Evolutionary conservation across 1,284 basidiomycete species (phyloP).

Genomic region (Stygiomarasmius scandens): DNA sequence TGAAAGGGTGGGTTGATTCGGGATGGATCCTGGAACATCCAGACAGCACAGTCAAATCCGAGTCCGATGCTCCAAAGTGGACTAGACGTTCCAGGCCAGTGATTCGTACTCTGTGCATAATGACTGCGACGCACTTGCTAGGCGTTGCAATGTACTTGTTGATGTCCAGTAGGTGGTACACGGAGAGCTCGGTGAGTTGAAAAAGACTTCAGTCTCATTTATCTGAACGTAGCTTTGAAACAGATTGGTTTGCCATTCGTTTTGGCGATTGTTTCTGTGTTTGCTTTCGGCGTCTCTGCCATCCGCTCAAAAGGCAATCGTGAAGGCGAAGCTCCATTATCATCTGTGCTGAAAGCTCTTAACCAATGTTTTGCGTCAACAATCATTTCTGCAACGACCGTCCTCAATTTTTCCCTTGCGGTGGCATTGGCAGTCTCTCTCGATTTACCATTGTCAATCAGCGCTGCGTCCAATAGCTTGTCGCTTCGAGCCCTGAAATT

Average conservation of each 20-base stretch:
- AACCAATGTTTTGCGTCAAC: conserved; percentile 81
- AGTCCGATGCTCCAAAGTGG: conserved; percentile 20
- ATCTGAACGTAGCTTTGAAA: conserved; percentile 12
- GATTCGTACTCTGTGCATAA: conserved; percentile 50
- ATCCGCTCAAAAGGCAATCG: not conserved
- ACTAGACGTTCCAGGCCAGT: conserved; percentile 47
- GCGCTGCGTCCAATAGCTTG: conserved; percentile 33
- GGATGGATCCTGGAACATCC: conserved; percentile 47
- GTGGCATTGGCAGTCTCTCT: conserved; percentile 65
- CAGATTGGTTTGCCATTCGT: conserved; percentile 29
- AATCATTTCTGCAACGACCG: conserved; percentile 80
- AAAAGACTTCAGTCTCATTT: not conserved
- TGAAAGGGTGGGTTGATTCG: conserved; percentile 71
- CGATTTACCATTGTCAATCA: conserved; percentile 60
- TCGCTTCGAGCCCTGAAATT: conserved; percentile 40
- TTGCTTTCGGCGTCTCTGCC: conserved; percentile 32
- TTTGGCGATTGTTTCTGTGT: conserved; percentile 25
- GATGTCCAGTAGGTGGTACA: conserved; percentile 46
- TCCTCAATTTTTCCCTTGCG: conserved; percentile 90
- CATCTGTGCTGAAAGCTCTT: conserved; percentile 65
- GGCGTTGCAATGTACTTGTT: conserved; percentile 52
- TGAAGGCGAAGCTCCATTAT: conserved; percentile 39
- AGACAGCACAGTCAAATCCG: conserved; percentile 23
- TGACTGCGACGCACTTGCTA: conserved; percentile 55
- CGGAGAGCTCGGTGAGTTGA: conserved; percentile 40